Evolutionary conservation across 2,329 filamentous ascomycete genomes (phyloP).

Genomic region (Pyricularia grisea): DNA sequence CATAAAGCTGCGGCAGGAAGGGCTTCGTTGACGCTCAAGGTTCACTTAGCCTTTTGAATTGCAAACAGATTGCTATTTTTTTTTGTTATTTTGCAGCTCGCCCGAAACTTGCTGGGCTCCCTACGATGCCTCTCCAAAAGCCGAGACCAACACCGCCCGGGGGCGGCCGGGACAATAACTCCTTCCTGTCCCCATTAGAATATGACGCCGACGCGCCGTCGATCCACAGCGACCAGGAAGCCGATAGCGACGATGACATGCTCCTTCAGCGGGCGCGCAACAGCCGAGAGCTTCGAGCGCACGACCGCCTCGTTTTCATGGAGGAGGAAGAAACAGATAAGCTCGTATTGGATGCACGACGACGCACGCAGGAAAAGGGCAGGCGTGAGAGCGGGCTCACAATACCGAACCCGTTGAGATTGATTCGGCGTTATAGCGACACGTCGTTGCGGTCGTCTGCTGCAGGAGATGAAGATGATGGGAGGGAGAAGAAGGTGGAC

Average conservation of each 20-base stretch:
- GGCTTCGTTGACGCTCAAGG: neutral
- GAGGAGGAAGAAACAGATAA: conserved; percentile 66
- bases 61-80: neutral
- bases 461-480: neutral
- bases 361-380: conserved; percentile 36
- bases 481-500: conserved; percentile 20
- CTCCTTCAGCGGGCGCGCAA: conserved; percentile 56
- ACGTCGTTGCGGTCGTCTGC: conserved; percentile 18
- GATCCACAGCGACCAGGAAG: conserved; percentile 62
- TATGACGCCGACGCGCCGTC: conserved; percentile 64
- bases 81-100: neutral
- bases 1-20: neutral
- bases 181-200: conserved; percentile 51
- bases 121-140: neutral
- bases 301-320: conserved; percentile 61
- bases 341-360: conserved; percentile 43
- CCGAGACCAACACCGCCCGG: conserved; percentile 3
- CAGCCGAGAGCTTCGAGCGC: conserved; percentile 58
- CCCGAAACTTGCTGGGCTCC: neutral
- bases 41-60: neutral
- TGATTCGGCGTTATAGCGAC: conserved; percentile 29
- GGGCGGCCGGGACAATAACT: conserved; percentile 20
- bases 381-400: conserved; percentile 38
- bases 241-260: conserved; percentile 68
- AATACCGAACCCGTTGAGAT: conserved; percentile 39